Percentiles rank a stretch among this genome's conserved stretches.
Conservation (phyloP, 2,329 filamentous ascomycete genomes). For the Stagonosporopsis rhizophila region DNA sequence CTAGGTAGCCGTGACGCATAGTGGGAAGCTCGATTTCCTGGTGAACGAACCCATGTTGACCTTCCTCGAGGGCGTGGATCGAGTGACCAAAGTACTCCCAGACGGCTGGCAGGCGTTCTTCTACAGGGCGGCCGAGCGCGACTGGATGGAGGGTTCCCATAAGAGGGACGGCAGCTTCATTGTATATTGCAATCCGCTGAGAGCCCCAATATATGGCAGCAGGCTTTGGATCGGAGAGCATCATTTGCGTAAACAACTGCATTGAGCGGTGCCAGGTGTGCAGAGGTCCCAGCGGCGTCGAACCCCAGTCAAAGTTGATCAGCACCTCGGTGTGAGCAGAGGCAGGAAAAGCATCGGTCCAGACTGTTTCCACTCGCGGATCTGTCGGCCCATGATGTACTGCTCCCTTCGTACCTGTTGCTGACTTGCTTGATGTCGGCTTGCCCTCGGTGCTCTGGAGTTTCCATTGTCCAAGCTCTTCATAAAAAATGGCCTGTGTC, state of each 20-base stretch:
- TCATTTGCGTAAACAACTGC: slow-evolving; percentile 7
- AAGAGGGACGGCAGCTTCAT: slow-evolving; percentile 6
- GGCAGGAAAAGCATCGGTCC: slow-evolving; percentile 1
- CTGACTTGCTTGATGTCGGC: background rate
- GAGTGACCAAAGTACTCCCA: slow-evolving; percentile 4
- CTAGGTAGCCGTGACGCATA: slow-evolving; percentile 4
- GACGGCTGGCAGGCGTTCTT: background rate
- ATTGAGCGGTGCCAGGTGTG: slow-evolving; percentile 7
- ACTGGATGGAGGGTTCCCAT: slow-evolving; percentile 3
- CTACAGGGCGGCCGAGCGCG: slow-evolving; percentile 4
- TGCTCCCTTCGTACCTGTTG: background rate
- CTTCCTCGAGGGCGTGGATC: slow-evolving; percentile 1
- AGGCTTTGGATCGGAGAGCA: slow-evolving; percentile 7
- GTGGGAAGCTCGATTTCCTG: slow-evolving; percentile 2
- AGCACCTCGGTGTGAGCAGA: slow-evolving; percentile 1
- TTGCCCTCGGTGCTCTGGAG: background rate
- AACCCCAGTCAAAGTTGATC: slow-evolving; percentile 2
- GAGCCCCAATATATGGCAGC: slow-evolving; percentile 16
- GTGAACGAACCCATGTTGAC: background rate
- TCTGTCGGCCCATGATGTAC: background rate
- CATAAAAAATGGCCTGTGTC: slow-evolving; percentile 4
- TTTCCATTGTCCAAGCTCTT: slow-evolving; percentile 1
- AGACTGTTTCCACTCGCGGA: background rate
- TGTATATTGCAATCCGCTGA: slow-evolving; percentile 10
- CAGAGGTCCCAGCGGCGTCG: slow-evolving; percentile 2